A percentile compares a stretch with the other conserved stretches of the same genome.
Evolutionary conservation across 2,329 filamentous ascomycete genomes (phyloP).

Genomic region (Monosporascus sp.): DNA sequence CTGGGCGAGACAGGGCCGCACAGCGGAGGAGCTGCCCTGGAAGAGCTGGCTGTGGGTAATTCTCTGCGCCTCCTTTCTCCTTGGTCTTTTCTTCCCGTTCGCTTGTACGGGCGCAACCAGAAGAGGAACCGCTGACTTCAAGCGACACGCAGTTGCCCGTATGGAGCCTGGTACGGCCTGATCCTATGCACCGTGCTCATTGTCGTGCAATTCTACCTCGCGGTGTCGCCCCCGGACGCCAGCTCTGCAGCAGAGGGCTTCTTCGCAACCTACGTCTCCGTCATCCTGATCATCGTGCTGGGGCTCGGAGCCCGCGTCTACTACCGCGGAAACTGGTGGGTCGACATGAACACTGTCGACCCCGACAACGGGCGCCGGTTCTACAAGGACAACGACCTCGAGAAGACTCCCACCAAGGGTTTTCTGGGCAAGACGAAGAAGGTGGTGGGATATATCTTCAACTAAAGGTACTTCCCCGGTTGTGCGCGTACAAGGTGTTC

Average conservation of each 20-base stretch:
- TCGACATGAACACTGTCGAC: constrained; percentile 17
- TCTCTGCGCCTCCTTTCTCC: no score
- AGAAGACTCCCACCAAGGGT: constrained; percentile 7
- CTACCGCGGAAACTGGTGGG: constrained; percentile 32
- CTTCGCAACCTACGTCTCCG: constrained; percentile 42
- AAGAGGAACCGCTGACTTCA: neutral
- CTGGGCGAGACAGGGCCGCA: constrained; percentile 35
- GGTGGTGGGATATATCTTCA: constrained; percentile 8
- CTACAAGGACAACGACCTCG: constrained; percentile 16
- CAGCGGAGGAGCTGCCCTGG: constrained; percentile 33
- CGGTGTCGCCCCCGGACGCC: constrained; percentile 37
- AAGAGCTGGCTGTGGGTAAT: constrained; percentile 30
- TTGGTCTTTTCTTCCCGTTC: no score
- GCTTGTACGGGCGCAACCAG: no score
- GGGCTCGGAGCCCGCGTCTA: constrained; percentile 36
- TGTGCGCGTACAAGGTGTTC: no score
- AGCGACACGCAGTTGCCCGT: constrained; percentile 27
- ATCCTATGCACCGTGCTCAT: constrained; percentile 39
- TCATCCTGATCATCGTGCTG: constrained; percentile 36
- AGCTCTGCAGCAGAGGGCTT: constrained; percentile 32
- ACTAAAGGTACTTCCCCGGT: constrained; percentile 2
- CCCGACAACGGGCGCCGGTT: constrained; percentile 20
- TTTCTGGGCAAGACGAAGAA: constrained; percentile 9
- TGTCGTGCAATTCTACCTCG: constrained; percentile 42
- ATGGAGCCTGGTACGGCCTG: constrained; percentile 38